A percentile compares a stretch with the other conserved stretches of the same genome.
Evolutionary conservation across 1,284 basidiomycete genomes (phyloP).

Genomic region (Bondarzewia mesenterica): DNA sequence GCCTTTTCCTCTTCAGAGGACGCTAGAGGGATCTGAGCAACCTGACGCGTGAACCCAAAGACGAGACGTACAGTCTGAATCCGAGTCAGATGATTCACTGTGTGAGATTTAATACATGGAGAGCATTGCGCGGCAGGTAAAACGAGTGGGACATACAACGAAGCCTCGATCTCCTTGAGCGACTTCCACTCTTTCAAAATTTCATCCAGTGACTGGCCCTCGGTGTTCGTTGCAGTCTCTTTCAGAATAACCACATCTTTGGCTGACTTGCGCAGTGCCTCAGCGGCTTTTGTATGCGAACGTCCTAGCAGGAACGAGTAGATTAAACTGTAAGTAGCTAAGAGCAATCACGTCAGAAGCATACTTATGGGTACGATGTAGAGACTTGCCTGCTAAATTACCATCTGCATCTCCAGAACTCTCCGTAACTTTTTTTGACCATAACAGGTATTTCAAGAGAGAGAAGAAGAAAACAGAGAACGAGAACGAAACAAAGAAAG

Average conservation of each 20-base stretch:
- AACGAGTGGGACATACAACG: constrained; percentile 6
- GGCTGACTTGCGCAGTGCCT: constrained; percentile 46
- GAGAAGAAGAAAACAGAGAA: background rate
- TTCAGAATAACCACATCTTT: constrained; percentile 50
- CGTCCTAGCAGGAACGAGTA: constrained; percentile 62
- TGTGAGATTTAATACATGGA: background rate
- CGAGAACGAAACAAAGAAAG: background rate
- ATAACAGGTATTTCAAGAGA: background rate
- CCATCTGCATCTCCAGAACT: background rate
- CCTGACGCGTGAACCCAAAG: background rate
- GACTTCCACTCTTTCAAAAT: constrained; percentile 57
- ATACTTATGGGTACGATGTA: background rate
- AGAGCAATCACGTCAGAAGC: background rate
- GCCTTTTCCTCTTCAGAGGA: constrained; percentile 5
- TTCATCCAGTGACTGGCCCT: constrained; percentile 49
- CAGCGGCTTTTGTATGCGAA: constrained; percentile 55
- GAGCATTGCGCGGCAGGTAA: background rate
- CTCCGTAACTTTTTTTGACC: background rate
- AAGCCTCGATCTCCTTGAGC: constrained; percentile 14
- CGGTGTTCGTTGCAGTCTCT: constrained; percentile 33
- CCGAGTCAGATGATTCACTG: constrained; percentile 13
- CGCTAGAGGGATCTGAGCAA: background rate
- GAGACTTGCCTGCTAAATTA: constrained; percentile 17
- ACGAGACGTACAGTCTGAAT: constrained; percentile 23
- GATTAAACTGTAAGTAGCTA: constrained; percentile 66